Percentiles rank a stretch among this genome's conserved stretches.
These are phyloP conservation scores for Myxozyma udenii DNA, from an alignment of 805 yeast genomes.

Conservation along the genomic window DNA sequence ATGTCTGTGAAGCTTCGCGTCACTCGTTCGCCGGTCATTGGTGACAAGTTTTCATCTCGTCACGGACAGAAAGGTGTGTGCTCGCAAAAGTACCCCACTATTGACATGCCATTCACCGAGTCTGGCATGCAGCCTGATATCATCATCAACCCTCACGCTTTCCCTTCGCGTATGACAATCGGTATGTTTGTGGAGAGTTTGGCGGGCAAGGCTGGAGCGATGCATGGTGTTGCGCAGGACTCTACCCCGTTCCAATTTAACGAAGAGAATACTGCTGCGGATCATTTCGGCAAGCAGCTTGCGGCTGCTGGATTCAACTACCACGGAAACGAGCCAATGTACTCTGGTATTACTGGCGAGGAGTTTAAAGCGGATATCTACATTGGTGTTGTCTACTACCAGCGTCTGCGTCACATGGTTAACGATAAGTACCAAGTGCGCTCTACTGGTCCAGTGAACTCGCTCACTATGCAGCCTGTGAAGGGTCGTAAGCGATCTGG, in stretches of 20 bases:
- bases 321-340: constrained; percentile 98
- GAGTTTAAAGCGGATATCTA: constrained; percentile 94
- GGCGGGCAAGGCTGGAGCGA: constrained; percentile 98
- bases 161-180: constrained; percentile 99
- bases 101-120: constrained; percentile 96
- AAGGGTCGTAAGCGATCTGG: constrained; percentile 98
- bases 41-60: constrained; percentile 96
- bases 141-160: constrained; percentile 97
- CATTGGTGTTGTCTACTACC: constrained; percentile 95
- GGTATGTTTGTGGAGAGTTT: constrained; percentile 98
- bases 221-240: constrained; percentile 96
- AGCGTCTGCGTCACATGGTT: constrained; percentile 98
- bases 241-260: constrained; percentile 94
- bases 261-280: constrained; percentile 94
- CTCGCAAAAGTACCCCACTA: constrained; percentile 95
- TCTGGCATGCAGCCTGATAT: constrained; percentile 96
- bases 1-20: constrained; percentile 86
- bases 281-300: constrained; percentile 93
- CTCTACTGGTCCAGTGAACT: constrained; percentile 96
- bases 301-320: constrained; percentile 86
- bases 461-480: constrained; percentile 98
- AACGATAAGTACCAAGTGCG: constrained; percentile 99
- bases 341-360: constrained; percentile 97
- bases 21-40: constrained; percentile 89
- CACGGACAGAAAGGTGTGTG: constrained; percentile 99